Percentiles rank a stretch among this genome's conserved stretches.
phyloP scores from a whole-genome alignment of 306 rosid species.

The Malus sylvestris region DNA sequence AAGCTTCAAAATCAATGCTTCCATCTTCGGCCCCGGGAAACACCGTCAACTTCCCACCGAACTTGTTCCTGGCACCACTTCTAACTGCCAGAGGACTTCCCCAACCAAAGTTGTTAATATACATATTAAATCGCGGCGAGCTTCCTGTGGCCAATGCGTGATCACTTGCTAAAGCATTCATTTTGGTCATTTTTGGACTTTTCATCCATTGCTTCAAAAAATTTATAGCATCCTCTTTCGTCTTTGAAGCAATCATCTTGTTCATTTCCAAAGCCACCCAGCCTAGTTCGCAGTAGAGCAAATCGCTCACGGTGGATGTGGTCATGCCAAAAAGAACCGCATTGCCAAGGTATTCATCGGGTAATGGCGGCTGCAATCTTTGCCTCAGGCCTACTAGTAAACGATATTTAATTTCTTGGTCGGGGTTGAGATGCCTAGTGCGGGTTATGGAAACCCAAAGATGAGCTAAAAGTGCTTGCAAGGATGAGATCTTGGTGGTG shows the following conservation, averaged over 20 bases:
- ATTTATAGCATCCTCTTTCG: constrained; percentile 4
- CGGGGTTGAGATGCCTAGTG: not conserved
- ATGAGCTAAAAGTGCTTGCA: constrained; percentile 11
- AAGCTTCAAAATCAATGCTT: constrained; percentile 30
- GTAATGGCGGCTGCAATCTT: constrained; percentile 20
- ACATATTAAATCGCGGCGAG: constrained; percentile 36
- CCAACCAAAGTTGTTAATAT: constrained; percentile 40
- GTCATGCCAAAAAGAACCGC: not conserved
- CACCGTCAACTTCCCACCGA: constrained; percentile 19
- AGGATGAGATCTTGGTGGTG: constrained; percentile 27
- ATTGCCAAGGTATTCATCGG: constrained; percentile 28
- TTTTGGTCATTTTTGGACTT: not conserved
- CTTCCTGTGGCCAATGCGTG: constrained; percentile 1
- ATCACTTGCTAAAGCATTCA: not conserved
- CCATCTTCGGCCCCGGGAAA: constrained; percentile 29
- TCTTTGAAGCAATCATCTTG: constrained; percentile 12
- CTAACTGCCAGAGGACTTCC: constrained; percentile 34
- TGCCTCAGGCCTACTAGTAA: not conserved
- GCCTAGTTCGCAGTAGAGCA: constrained; percentile 20
- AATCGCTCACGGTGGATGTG: constrained; percentile 21
- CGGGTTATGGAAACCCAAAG: constrained; percentile 33
- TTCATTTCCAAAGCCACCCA: constrained; percentile 32
- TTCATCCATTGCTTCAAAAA: constrained; percentile 20
- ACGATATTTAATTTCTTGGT: not conserved
- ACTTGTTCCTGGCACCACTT: constrained; percentile 22